Base-by-base conservation (phyloP, 805 yeast genomes). In the Priceomyces fermenticarens region DNA sequence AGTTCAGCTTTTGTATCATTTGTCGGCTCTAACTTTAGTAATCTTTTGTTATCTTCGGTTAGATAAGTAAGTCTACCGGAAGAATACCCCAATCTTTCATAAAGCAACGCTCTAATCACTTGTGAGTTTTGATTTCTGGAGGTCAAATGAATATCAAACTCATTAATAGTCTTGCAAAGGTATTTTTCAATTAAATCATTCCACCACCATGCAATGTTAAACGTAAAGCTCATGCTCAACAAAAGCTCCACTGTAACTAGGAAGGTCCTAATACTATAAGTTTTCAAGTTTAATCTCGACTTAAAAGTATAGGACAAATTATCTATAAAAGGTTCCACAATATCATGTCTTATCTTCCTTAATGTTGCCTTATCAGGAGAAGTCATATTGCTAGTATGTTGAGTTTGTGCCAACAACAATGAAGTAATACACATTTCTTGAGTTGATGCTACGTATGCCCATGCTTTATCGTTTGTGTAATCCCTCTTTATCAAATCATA, bases 361-460 rank as follows among this genome's bases (percentile, higher is more conserved):
- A 51, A 60, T 46, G 65, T 70, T 55, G 60, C 72, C 57, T 46
- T 60, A 47, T 68, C 72, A 2, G 72, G 70, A 1, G 45, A 35
- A 5, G 44, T 65, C 31, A 58, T 63, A 41, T 57, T 68, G 13
- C 67, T 72, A 12, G 45, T 43, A 45, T 55, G 62, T 45, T 68
- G 73, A 12, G 73, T 70, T 46, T 70, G 74, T 3, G 70, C 89
- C 62, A 91, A 70, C 3, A 90, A 62, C 17, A 84, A 67, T 1
- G 95, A 79, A 1, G 83, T 69, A 0, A 90, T 85, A 51, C 87
- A 82, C 85, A 88, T 86, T 60, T 91, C 97, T 48, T 90, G 89
- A n/a, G 85, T 71, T 0, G 95, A 80, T 0, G 97, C 96, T 37
- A 83, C 75, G 51, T 84, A 80, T 10, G 73, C 65, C 88, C 93